A percentile compares a stretch with the other conserved stretches of the same genome.
Conservation (phyloP, 768 basidiomycete species). For the Boletus speciosus region DNA sequence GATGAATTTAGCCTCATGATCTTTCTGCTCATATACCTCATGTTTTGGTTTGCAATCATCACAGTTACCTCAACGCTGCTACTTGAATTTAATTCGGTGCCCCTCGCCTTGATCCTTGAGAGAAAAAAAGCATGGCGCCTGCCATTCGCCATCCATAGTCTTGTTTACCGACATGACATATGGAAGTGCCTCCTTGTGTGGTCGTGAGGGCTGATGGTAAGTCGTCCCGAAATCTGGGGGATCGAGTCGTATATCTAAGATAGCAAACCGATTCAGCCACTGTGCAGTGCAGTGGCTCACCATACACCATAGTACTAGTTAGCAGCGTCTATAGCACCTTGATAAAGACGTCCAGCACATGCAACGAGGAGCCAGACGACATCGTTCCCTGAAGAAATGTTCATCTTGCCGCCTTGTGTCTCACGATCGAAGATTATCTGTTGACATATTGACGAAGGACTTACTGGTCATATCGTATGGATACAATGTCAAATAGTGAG, state of each 20-base stretch:
- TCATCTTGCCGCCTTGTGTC: no score
- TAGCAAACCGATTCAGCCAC: background rate
- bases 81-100: background rate
- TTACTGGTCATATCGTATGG: no score
- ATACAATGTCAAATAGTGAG: no score
- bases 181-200: background rate
- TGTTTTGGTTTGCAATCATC: constrained; percentile 5
- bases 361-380: no score
- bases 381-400: no score
- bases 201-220: background rate
- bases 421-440: no score
- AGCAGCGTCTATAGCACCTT: background rate
- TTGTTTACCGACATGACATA: background rate
- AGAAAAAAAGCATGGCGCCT: background rate
- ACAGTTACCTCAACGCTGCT: background rate
- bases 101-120: background rate
- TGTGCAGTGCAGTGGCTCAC: background rate
- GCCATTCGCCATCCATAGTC: background rate
- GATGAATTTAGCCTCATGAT: constrained; percentile 56
- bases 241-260: background rate
- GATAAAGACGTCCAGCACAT: background rate
- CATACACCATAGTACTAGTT: no score
- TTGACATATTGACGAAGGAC: no score
- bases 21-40: constrained; percentile 3
- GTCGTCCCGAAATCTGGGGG: background rate